phyloP scores from a whole-genome alignment of 495 filamentous ascomycete species.

The Penicillium desertorum region DNA sequence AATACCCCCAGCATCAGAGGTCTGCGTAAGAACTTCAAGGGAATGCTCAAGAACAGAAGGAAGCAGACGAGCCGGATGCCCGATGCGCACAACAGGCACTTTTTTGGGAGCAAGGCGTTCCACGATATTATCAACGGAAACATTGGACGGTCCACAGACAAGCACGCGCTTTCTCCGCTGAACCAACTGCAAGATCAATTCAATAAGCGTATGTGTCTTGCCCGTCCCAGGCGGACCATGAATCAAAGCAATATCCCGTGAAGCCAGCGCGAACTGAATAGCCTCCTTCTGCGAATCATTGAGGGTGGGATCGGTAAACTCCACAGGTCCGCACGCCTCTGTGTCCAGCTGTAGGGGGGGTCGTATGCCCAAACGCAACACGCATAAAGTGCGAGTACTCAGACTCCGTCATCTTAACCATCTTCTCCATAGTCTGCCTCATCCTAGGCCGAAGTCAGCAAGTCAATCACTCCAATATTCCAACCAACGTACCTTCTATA shows the following conservation, averaged over 20 bases:
- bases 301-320: constrained; percentile 75
- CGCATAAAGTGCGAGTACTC: constrained; percentile 74
- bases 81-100: constrained; percentile 83
- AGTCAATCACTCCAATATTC: background rate
- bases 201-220: constrained; percentile 96
- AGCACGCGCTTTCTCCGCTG: constrained; percentile 69
- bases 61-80: constrained; percentile 88
- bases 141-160: constrained; percentile 94
- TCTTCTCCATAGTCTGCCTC: constrained; percentile 80
- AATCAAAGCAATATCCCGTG: constrained; percentile 83
- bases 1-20: constrained; percentile 82
- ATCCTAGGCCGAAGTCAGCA: constrained; percentile 56
- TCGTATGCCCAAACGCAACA: constrained; percentile 72
- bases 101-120: constrained; percentile 82
- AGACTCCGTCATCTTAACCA: constrained; percentile 67
- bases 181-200: constrained; percentile 85
- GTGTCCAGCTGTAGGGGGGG: constrained; percentile 46
- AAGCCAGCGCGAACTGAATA: constrained; percentile 81
- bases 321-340: constrained; percentile 57
- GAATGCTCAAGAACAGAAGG: constrained; percentile 87
- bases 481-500: constrained; percentile 62
- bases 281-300: constrained; percentile 92
- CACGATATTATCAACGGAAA: constrained; percentile 98
- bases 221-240: constrained; percentile 96
- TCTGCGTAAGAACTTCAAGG: constrained; percentile 88